Base-by-base conservation (phyloP, 371 early-diverging fungal genomes). In the Phascolomyces articulosus region DNA sequence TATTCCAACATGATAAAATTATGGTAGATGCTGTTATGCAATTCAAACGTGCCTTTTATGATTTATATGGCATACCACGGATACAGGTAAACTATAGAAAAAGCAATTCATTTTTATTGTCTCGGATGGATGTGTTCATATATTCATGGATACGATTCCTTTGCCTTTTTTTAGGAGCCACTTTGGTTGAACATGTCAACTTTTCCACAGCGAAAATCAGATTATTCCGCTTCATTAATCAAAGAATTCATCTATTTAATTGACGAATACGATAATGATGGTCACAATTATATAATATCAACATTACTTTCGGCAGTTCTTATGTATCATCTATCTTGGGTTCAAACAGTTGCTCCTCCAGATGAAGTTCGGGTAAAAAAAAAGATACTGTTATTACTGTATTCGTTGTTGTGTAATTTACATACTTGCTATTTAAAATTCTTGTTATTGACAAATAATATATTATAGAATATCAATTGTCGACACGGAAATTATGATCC, bases 171-270 rank as follows among this genome's bases (percentile, higher is more conserved):
- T 23, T 61, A 89, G 87, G 78, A 83, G 47, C 89, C 89, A 10
- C 57, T 89, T 31, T 89, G 89, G 89, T 67, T 89, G 27, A 87
- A 87, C 61, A 87, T 87, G 70, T 82, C 82, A 28, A 86, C 89
- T 38, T 89, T 85, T 67, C 87, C 89, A 8, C 79, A 81, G 20
- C 79, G 78, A 48, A 78, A 79, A 60, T 64, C 80, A 1, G 67
- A 75, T 1, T 84, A 85, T 58, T 75, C 83, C 10, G 63, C 75
- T 15, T 82, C 73, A 29, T 69, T 89, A 26, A 68, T 89, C 58
- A 71, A 67, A 41, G 87, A 87, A 62, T 68, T 89, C 9, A 64
- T 75, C 62, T 69, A 72, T 55, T 67, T 89, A 18, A 71, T 89
- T 62, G 73, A 78, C 4, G 73, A 76, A 29, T 78, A 65, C 62